A percentile compares a stretch with the other conserved stretches of the same genome.
These are phyloP conservation scores for Penicillium steckii DNA, from an alignment of 495 filamentous ascomycete species.

Conservation along the genomic window DNA sequence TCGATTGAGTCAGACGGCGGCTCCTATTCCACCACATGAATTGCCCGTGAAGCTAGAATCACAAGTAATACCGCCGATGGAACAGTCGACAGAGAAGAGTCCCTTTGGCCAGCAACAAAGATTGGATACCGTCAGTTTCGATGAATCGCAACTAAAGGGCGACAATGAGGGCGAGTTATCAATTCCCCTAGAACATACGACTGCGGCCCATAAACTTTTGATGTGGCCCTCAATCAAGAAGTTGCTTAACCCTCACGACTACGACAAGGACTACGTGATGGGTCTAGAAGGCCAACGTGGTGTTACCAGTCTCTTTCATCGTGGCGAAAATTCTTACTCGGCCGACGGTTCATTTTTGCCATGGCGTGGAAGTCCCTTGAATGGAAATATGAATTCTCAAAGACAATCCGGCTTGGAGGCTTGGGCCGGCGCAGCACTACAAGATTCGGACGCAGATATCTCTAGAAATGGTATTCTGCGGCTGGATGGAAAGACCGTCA, in stretches of 20 bases:
- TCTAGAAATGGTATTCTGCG: slow-evolving; percentile 61
- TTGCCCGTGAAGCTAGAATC: slow-evolving; percentile 19
- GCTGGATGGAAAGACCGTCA: slow-evolving; percentile 60
- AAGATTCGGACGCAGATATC: slow-evolving; percentile 46
- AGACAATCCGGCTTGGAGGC: background rate
- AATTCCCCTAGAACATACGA: slow-evolving; percentile 77
- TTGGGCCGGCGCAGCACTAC: slow-evolving; percentile 4
- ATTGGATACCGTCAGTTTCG: slow-evolving; percentile 4
- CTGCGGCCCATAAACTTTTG: slow-evolving; percentile 74
- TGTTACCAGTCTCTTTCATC: slow-evolving; percentile 71
- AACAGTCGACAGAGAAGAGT: background rate
- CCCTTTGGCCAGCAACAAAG: background rate
- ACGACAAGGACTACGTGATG: slow-evolving; percentile 66
- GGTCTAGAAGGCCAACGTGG: slow-evolving; percentile 73
- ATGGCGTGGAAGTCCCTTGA: background rate
- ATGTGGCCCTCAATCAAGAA: slow-evolving; percentile 64
- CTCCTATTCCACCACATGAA: slow-evolving; percentile 1
- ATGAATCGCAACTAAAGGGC: slow-evolving; percentile 13
- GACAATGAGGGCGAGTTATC: slow-evolving; percentile 53
- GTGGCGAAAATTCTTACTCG: slow-evolving; percentile 68
- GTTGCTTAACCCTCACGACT: slow-evolving; percentile 49
- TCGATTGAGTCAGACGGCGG: background rate
- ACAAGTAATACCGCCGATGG: background rate
- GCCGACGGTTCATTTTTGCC: slow-evolving; percentile 31
- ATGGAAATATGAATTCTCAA: background rate